Evolutionary conservation across 2,329 filamentous ascomycete species (phyloP).

Genomic region (Fusarium sp.): DNA sequence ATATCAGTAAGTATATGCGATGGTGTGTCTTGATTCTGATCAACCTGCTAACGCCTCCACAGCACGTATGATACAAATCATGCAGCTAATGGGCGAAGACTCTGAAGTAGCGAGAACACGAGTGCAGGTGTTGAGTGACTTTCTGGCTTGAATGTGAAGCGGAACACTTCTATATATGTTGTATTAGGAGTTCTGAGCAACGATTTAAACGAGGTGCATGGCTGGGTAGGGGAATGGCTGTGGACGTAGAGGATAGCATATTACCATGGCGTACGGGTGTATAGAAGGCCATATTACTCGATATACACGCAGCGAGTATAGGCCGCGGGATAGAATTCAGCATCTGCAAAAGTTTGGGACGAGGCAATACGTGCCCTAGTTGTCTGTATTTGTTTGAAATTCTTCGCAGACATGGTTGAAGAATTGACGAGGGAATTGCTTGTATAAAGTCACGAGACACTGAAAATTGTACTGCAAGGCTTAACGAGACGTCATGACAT

Average conservation of each 20-base stretch:
- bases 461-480: not conserved
- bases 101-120: slow-evolving; percentile 69
- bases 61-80: slow-evolving; percentile 73
- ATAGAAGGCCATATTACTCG: slow-evolving; percentile 5
- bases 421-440: not conserved
- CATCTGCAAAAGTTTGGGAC: not conserved
- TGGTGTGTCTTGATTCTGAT: not conserved
- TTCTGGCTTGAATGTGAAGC: slow-evolving; percentile 48
- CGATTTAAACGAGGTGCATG: slow-evolving; percentile 18
- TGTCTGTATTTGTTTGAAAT: slow-evolving; percentile 21
- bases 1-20: slow-evolving; percentile 64
- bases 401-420: not conserved
- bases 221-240: not conserved
- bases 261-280: slow-evolving; percentile 11
- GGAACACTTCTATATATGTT: not conserved
- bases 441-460: not conserved
- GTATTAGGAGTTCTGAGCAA: slow-evolving; percentile 11
- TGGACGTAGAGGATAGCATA: not conserved
- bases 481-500: slow-evolving; percentile 1
- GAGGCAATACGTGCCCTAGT: not conserved
- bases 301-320: not conserved
- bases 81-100: slow-evolving; percentile 68
- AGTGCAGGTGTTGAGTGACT: slow-evolving; percentile 68
- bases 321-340: slow-evolving; percentile 7
- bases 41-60: slow-evolving; percentile 21